Percentiles rank a stretch among this genome's conserved stretches.
Evolutionary conservation across 2,329 filamentous ascomycete species (phyloP).

Genomic region (Ophiostoma piceae): DNA sequence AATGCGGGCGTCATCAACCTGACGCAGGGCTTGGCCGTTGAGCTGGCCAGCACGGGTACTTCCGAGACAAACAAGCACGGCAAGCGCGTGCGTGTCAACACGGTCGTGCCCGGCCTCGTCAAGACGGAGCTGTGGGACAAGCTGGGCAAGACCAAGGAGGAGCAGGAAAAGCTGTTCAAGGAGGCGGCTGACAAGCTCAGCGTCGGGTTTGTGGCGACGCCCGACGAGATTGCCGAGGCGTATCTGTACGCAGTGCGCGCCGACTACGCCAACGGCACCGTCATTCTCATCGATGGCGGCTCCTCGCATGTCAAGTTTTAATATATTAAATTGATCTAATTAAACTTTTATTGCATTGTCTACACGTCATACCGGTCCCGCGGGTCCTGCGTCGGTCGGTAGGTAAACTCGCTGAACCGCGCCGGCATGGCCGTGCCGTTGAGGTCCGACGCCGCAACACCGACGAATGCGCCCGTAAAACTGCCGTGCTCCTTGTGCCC

Average conservation of each 20-base stretch:
- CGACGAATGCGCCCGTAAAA: conserved; percentile 59
- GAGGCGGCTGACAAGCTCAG: conserved; percentile 28
- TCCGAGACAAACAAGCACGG: conserved; percentile 6
- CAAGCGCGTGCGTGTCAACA: conserved; percentile 33
- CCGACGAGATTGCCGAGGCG: conserved; percentile 32
- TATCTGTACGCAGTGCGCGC: conserved; percentile 32
- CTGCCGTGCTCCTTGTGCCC: conserved; percentile 57
- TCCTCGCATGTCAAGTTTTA: not conserved
- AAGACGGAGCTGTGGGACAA: conserved; percentile 35
- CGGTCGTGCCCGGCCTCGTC: conserved; percentile 34
- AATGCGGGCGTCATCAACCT: conserved; percentile 32
- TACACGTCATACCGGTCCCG: conserved; percentile 45
- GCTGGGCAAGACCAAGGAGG: conserved; percentile 30
- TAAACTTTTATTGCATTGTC: not conserved
- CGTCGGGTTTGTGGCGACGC: conserved; percentile 31
- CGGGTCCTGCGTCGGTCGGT: conserved; percentile 44
- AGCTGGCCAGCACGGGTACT: conserved; percentile 26
- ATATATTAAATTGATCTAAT: not conserved
- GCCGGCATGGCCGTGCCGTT: conserved; percentile 47
- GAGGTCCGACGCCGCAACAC: conserved; percentile 51
- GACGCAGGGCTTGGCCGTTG: conserved; percentile 31
- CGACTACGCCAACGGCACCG: conserved; percentile 32
- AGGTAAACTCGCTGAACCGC: conserved; percentile 49
- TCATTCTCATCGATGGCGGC: conserved; percentile 30
- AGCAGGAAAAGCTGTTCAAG: conserved; percentile 30